phyloP scores from a whole-genome alignment of 2,329 filamentous ascomycete species.

The Colletotrichum sp. region DNA sequence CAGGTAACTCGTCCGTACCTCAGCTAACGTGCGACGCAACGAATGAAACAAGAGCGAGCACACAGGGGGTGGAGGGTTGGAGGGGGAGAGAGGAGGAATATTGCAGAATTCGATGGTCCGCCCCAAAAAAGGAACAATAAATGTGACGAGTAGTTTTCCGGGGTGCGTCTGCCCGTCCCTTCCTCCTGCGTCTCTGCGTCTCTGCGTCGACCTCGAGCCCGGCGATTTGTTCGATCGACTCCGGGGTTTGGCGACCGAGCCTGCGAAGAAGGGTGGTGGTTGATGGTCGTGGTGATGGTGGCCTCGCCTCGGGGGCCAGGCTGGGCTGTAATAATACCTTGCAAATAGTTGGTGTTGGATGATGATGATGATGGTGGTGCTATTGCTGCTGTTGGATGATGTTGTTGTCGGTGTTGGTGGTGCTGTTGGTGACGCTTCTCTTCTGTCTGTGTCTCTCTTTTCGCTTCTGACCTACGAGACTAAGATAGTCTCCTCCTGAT shows the following conservation, averaged over 20 bases:
- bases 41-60: background rate
- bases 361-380: background rate
- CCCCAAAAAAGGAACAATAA: background rate
- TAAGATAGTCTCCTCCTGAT: background rate
- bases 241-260: background rate
- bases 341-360: background rate
- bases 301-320: background rate
- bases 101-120: conserved; percentile 12
- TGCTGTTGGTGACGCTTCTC: background rate
- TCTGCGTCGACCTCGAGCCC: background rate
- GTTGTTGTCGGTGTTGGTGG: background rate
- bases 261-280: background rate
- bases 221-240: conserved; percentile 10
- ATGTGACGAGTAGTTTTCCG: conserved; percentile 14
- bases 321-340: background rate
- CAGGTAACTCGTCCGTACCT: background rate
- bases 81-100: background rate
- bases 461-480: background rate
- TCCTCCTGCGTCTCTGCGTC: background rate
- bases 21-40: background rate
- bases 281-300: background rate
- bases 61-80: background rate
- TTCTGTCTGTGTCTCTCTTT: background rate
- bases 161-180: conserved; percentile 12
- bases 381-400: background rate